Conservation (phyloP, 805 yeast species). For the Saccharomycopsis olivae region DNA sequence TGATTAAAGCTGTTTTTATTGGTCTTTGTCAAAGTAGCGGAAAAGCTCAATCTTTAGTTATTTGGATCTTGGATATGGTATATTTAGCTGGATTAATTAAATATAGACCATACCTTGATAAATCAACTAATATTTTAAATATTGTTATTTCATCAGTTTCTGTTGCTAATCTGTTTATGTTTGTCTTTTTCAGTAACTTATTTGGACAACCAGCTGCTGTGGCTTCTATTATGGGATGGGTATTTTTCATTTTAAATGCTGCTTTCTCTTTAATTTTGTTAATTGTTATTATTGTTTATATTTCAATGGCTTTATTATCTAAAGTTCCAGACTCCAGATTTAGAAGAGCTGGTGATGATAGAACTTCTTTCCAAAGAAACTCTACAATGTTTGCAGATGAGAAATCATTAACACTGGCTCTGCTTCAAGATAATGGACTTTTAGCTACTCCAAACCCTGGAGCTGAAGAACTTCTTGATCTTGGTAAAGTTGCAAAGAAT, state of each 20-base stretch:
- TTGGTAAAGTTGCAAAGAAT: slow-evolving; percentile 76
- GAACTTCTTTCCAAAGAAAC: slow-evolving; percentile 72
- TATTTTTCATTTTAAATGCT: slow-evolving; percentile 81
- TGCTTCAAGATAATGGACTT: not conserved
- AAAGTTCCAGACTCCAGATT: slow-evolving; percentile 85
- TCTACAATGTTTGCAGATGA: slow-evolving; percentile 24
- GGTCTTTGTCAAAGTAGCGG: slow-evolving; percentile 75
- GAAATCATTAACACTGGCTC: slow-evolving; percentile 24
- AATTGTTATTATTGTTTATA: slow-evolving; percentile 56
- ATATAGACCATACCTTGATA: slow-evolving; percentile 69
- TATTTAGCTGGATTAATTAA: slow-evolving; percentile 56
- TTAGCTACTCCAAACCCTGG: slow-evolving; percentile 12
- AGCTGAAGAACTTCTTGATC: slow-evolving; percentile 46
- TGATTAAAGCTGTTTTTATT: slow-evolving; percentile 62
- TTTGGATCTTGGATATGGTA: slow-evolving; percentile 66
- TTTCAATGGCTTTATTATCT: slow-evolving; percentile 51
- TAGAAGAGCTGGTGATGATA: slow-evolving; percentile 83
- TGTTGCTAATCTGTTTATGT: slow-evolving; percentile 72
- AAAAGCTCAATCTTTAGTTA: slow-evolving; percentile 65
- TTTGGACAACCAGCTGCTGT: slow-evolving; percentile 75
- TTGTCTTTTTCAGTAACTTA: slow-evolving; percentile 74
- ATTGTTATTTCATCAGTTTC: slow-evolving; percentile 64
- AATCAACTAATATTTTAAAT: slow-evolving; percentile 67
- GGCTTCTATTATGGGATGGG: slow-evolving; percentile 81
- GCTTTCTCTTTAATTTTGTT: slow-evolving; percentile 73